These are phyloP conservation scores for Plantago elongata DNA, from an alignment of 257 asterid genomes.

Conservation along the genomic window DNA sequence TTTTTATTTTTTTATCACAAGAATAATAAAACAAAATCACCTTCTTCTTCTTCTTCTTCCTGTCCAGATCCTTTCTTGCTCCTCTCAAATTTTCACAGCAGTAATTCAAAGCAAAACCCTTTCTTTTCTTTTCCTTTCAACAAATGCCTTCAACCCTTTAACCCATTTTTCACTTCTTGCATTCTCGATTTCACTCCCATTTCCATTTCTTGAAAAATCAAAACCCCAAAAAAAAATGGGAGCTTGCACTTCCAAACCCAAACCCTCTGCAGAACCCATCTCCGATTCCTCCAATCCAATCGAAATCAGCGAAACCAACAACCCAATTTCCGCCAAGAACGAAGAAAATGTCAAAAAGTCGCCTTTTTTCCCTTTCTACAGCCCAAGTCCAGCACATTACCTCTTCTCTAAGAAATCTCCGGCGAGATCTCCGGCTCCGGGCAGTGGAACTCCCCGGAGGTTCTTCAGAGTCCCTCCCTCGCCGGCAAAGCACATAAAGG, in stretches of 20 bases:
- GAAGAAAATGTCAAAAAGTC: slow-evolving; percentile 38
- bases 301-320: neutral
- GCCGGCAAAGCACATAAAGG: slow-evolving; percentile 91
- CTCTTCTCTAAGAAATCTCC: slow-evolving; percentile 80
- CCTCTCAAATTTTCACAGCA: slow-evolving; percentile 14
- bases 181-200: neutral
- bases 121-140: neutral
- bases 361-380: slow-evolving; percentile 85
- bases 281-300: slow-evolving; percentile 21
- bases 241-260: slow-evolving; percentile 64
- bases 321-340: slow-evolving; percentile 18
- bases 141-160: slow-evolving; percentile 28
- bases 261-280: slow-evolving; percentile 39
- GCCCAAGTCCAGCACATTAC: slow-evolving; percentile 90
- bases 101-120: slow-evolving; percentile 24
- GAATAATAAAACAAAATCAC: neutral
- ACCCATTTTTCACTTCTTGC: neutral
- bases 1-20: neutral
- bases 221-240: slow-evolving; percentile 41
- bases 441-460: slow-evolving; percentile 55
- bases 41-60: slow-evolving; percentile 28
- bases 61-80: slow-evolving; percentile 20
- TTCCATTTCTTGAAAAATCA: neutral
- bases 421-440: slow-evolving; percentile 66
- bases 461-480: slow-evolving; percentile 86